Conservation (phyloP, 2,329 filamentous ascomycete species). For the Calonectria pauciramosa region DNA sequence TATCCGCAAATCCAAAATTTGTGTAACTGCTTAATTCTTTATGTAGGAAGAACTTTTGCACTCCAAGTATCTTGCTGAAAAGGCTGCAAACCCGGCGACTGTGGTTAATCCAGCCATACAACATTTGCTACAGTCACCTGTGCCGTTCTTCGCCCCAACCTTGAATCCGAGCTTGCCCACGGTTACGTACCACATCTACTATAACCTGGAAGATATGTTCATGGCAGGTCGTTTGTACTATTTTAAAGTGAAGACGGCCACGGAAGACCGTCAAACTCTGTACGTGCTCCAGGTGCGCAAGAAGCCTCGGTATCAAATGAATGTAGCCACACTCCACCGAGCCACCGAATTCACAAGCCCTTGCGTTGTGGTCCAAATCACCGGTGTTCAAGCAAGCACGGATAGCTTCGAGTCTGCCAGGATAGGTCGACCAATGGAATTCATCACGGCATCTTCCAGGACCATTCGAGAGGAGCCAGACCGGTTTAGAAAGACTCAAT, state of each 20-base stretch:
- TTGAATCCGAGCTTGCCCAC: background rate
- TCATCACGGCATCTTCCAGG: background rate
- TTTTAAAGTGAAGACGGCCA: background rate
- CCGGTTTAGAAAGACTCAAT: background rate
- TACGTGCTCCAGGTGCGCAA: background rate
- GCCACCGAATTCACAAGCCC: conserved; percentile 1
- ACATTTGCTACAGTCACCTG: background rate
- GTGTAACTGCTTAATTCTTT: background rate
- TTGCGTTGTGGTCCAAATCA: background rate
- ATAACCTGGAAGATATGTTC: background rate
- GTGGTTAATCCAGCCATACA: background rate
- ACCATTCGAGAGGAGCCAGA: background rate
- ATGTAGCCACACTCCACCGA: background rate
- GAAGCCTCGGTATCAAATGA: conserved; percentile 2
- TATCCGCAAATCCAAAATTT: background rate
- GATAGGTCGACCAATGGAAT: background rate
- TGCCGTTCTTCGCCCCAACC: background rate
- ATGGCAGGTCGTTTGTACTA: background rate
- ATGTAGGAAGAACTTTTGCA: background rate
- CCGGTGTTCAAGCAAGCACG: background rate
- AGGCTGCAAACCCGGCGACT: background rate
- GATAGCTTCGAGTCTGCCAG: background rate
- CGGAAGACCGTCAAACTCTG: background rate
- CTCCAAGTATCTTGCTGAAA: background rate
- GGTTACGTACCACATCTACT: background rate